Conservation (phyloP, 345 rosid genomes). For the Firmiana major region DNA sequence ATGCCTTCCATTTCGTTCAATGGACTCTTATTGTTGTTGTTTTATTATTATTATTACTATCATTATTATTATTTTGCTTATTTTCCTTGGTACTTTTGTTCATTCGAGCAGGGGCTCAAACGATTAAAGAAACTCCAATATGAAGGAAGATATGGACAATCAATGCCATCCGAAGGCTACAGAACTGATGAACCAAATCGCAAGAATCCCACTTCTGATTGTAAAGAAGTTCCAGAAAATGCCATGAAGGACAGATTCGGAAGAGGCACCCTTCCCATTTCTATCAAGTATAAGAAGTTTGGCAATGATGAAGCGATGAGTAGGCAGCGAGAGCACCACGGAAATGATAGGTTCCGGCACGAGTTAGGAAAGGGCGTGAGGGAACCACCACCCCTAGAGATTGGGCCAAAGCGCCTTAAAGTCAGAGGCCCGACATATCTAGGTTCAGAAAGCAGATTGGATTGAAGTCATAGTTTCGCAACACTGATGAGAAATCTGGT, state of each 20-base stretch:
- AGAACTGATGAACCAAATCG: slow-evolving; percentile 30
- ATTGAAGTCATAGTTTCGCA: slow-evolving; percentile 27
- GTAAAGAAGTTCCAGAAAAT: slow-evolving; percentile 33
- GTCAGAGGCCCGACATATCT: slow-evolving; percentile 51
- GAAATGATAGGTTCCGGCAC: slow-evolving; percentile 28
- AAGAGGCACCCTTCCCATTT: slow-evolving; percentile 36
- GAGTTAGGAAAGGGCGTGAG: slow-evolving; percentile 34
- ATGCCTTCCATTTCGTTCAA: neutral
- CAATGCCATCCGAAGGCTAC: slow-evolving; percentile 20
- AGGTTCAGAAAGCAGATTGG: slow-evolving; percentile 42
- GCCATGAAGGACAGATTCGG: slow-evolving; percentile 28
- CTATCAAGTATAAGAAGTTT: slow-evolving; percentile 47
- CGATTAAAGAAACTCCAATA: slow-evolving; percentile 55
- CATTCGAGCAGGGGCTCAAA: slow-evolving; percentile 43
- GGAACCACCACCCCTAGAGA: slow-evolving; percentile 40
- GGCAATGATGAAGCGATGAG: slow-evolving; percentile 28
- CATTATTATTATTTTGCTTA: too few species aligned
- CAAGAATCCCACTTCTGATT: slow-evolving; percentile 10
- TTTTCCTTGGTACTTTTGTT: neutral
- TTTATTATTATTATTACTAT: too few species aligned
- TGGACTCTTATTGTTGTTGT: neutral
- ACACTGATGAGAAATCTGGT: slow-evolving; percentile 20
- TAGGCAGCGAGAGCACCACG: slow-evolving; percentile 30
- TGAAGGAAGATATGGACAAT: slow-evolving; percentile 38
- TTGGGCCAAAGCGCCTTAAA: slow-evolving; percentile 62